Evolutionary conservation across 768 basidiomycete genomes (phyloP).

Genomic region (Leccinum arenicola): DNA sequence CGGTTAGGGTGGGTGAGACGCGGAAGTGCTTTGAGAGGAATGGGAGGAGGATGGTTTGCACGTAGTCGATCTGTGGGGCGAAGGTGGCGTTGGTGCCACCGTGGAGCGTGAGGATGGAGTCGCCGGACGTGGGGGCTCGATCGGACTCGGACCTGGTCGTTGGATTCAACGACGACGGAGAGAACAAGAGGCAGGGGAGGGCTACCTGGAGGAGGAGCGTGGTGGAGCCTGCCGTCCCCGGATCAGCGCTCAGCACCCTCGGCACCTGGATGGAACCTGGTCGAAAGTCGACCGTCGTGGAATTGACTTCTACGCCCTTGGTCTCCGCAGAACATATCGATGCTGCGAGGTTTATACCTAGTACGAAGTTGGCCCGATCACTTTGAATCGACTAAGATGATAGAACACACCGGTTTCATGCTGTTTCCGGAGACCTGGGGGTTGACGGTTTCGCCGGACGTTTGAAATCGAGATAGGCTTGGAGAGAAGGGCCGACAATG

Average conservation of each 20-base stretch:
- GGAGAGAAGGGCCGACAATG: slow-evolving; percentile 62
- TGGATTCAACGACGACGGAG: slow-evolving; percentile 18
- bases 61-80: slow-evolving; percentile 79
- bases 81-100: slow-evolving; percentile 73
- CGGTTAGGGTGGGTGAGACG: slow-evolving; percentile 39
- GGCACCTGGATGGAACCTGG: slow-evolving; percentile 44
- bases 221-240: slow-evolving; percentile 66
- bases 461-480: slow-evolving; percentile 59
- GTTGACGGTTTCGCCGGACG: slow-evolving; percentile 54
- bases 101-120: slow-evolving; percentile 51
- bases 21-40: slow-evolving; percentile 61
- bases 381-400: not conserved
- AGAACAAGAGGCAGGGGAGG: slow-evolving; percentile 66
- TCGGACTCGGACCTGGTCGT: not conserved
- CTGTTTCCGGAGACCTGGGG: slow-evolving; percentile 69
- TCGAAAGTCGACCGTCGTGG: slow-evolving; percentile 50
- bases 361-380: not conserved
- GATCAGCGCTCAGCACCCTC: slow-evolving; percentile 44
- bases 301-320: slow-evolving; percentile 52
- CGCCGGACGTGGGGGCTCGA: slow-evolving; percentile 32
- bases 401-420: slow-evolving; percentile 56
- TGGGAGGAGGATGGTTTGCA: slow-evolving; percentile 61
- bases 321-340: slow-evolving; percentile 56
- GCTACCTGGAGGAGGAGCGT: slow-evolving; percentile 71
- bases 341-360: slow-evolving; percentile 66